phyloP scores from a whole-genome alignment of 495 filamentous ascomycete genomes.

The Elasticomyces elasticus region DNA sequence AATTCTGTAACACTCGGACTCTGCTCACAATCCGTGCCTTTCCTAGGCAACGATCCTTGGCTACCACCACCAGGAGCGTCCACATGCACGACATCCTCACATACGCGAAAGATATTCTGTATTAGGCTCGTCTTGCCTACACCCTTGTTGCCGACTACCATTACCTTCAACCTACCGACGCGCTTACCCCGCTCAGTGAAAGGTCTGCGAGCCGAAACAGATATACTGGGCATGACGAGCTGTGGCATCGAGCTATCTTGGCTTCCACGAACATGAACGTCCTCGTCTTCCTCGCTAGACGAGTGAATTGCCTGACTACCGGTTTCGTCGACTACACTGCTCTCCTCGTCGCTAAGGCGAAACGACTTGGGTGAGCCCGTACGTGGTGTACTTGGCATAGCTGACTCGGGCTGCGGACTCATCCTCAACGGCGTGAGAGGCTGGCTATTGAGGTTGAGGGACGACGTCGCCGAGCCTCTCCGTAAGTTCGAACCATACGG shows the following conservation, averaged over 20 bases:
- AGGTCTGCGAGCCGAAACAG: conserved; percentile 84
- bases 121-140: conserved; percentile 85
- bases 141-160: conserved; percentile 80
- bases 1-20: conserved; percentile 59
- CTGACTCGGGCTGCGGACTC: conserved; percentile 38
- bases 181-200: conserved; percentile 81
- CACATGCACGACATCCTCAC: conserved; percentile 79
- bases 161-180: conserved; percentile 76
- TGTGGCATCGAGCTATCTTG: conserved; percentile 45
- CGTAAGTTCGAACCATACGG: conserved; percentile 20
- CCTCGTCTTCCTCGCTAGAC: conserved; percentile 37
- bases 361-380: conserved; percentile 44
- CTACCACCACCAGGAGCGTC: neutral
- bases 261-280: conserved; percentile 30
- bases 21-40: conserved; percentile 10
- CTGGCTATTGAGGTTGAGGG: conserved; percentile 33
- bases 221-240: conserved; percentile 94
- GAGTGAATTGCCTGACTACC: conserved; percentile 40
- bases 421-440: conserved; percentile 48
- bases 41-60: conserved; percentile 5
- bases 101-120: conserved; percentile 86
- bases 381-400: conserved; percentile 33
- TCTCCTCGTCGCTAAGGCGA: conserved; percentile 38
- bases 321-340: conserved; percentile 42
- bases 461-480: conserved; percentile 24